Evolutionary conservation across 148 eudicot species (phyloP).

Genomic region (Cornus florida): DNA sequence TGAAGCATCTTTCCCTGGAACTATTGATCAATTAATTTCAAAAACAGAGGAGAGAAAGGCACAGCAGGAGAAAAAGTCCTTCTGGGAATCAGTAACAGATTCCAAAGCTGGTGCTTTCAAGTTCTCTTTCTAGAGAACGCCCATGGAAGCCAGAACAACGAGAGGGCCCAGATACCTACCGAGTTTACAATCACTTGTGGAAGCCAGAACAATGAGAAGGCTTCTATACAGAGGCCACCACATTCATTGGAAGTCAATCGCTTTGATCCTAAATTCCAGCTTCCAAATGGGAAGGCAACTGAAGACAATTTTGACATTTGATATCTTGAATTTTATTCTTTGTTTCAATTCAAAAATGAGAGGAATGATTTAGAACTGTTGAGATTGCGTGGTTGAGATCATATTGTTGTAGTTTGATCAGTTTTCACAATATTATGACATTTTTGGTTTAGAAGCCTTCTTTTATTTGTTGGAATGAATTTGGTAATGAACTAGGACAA

Average conservation of each 20-base stretch:
- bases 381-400: neutral
- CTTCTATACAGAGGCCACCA: neutral
- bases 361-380: neutral
- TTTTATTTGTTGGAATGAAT: neutral
- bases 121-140: constrained; percentile 60
- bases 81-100: constrained; percentile 83
- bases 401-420: neutral
- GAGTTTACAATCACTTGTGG: too few relatives aligned
- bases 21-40: constrained; percentile 50
- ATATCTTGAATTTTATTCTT: constrained; percentile 3
- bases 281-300: neutral
- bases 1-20: constrained; percentile 72
- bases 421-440: neutral
- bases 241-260: too few relatives aligned
- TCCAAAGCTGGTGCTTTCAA: constrained; percentile 76
- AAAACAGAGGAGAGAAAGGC: constrained; percentile 57
- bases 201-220: neutral
- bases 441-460: neutral
- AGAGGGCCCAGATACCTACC: neutral
- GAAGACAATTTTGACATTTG: neutral
- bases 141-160: neutral
- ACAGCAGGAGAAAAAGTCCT: constrained; percentile 53
- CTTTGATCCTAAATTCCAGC: neutral
- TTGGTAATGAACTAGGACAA: neutral
- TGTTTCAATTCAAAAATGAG: neutral